Percentiles rank a stretch among this genome's conserved stretches.
phyloP scores from a whole-genome alignment of 495 filamentous ascomycete genomes.

The Cercophora scortea region DNA sequence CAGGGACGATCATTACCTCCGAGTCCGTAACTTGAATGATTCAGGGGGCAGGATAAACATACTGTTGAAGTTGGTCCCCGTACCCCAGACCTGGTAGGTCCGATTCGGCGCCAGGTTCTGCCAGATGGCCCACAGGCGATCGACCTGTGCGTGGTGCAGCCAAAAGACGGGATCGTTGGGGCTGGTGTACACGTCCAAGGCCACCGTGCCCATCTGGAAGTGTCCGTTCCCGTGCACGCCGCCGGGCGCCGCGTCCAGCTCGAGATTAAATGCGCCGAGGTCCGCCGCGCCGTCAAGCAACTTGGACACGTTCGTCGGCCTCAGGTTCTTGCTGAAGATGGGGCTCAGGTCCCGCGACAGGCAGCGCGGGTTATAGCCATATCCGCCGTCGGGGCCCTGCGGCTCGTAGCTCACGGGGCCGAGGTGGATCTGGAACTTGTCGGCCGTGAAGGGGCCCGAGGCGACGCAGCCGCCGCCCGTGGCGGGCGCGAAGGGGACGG shows the following conservation, averaged over 20 bases:
- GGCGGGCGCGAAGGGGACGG: slow-evolving; percentile 32
- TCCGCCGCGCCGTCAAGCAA: not conserved
- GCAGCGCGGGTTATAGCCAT: slow-evolving; percentile 5
- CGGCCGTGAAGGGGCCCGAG: not conserved
- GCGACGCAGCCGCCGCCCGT: slow-evolving; percentile 13
- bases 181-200: slow-evolving; percentile 16
- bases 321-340: not conserved
- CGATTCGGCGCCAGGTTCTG: slow-evolving; percentile 21
- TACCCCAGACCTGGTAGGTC: not conserved
- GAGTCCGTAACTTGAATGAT: too few relatives aligned
- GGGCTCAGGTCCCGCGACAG: slow-evolving; percentile 1
- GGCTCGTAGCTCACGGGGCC: slow-evolving; percentile 38
- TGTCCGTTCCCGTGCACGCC: not conserved
- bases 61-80: not conserved
- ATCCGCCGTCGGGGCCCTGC: not conserved
- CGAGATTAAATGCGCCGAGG: not conserved
- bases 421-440: slow-evolving; percentile 33
- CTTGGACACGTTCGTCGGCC: not conserved
- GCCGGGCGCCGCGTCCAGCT: not conserved
- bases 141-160: slow-evolving; percentile 56
- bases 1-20: not conserved
- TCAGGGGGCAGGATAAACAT: not conserved
- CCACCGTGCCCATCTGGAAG: not conserved
- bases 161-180: slow-evolving; percentile 49
- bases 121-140: slow-evolving; percentile 57